Percentiles rank a stretch among this genome's conserved stretches.
phyloP scores from a whole-genome alignment of 2,329 filamentous ascomycete genomes.

The Sphaerulina populicola region DNA sequence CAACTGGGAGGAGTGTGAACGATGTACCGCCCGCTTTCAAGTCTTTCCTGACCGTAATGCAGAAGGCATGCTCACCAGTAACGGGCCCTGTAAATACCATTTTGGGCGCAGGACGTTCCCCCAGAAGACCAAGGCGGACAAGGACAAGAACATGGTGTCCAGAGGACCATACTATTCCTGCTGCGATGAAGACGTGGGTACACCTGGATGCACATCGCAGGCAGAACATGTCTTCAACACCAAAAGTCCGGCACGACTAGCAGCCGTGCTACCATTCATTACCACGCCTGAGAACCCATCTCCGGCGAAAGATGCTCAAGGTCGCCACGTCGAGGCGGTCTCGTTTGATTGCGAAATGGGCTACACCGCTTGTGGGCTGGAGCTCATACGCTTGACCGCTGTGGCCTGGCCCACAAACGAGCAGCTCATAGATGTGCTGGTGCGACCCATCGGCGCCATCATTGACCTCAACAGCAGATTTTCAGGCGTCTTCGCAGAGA shows the following conservation, averaged over 20 bases:
- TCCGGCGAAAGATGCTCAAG: constrained; percentile 35
- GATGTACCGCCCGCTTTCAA: constrained; percentile 78
- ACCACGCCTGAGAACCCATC: constrained; percentile 61
- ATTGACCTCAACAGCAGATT: constrained; percentile 88
- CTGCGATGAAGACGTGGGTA: constrained; percentile 66
- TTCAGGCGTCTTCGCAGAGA: constrained; percentile 74
- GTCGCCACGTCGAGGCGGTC: constrained; percentile 50
- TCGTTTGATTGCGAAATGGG: constrained; percentile 97
- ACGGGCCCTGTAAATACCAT: constrained; percentile 73
- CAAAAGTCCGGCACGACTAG: constrained; percentile 65
- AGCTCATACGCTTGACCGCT: constrained; percentile 82
- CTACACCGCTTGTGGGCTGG: constrained; percentile 79
- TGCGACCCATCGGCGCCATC: constrained; percentile 72
- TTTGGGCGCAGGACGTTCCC: constrained; percentile 62
- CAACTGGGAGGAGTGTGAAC: constrained; percentile 82
- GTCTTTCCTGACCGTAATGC: constrained; percentile 79
- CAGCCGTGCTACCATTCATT: constrained; percentile 68
- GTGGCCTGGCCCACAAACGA: constrained; percentile 75
- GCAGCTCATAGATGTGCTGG: constrained; percentile 71
- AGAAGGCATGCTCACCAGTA: constrained; percentile 67
- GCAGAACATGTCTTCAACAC: constrained; percentile 82
- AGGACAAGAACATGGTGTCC: constrained; percentile 40
- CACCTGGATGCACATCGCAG: constrained; percentile 65
- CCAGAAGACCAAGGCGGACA: constrained; percentile 46
- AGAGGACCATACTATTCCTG: constrained; percentile 63